Conservation (phyloP, 371 early-diverging fungal species). For the Syncephalis fuscata region DNA sequence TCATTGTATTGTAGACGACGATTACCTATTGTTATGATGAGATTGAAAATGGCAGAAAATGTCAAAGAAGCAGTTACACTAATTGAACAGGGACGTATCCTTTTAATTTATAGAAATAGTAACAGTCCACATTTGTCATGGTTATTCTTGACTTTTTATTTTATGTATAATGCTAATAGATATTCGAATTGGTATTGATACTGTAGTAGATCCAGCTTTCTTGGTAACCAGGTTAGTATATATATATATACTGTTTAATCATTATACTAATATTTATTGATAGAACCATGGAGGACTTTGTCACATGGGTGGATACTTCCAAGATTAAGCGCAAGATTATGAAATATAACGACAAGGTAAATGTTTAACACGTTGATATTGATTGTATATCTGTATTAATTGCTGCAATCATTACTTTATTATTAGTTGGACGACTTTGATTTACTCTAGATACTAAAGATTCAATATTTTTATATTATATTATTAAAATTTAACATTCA, state of each 20-base stretch:
- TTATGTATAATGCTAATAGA: constrained; percentile 11
- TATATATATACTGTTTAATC: not conserved
- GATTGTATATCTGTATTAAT: no score
- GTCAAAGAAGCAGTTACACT: constrained; percentile 88
- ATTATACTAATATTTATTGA: constrained; percentile 2
- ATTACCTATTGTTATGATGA: constrained; percentile 87
- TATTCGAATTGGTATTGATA: constrained; percentile 88
- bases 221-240: constrained; percentile 42
- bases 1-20: constrained; percentile 40
- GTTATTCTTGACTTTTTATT: not conserved
- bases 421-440: constrained; percentile 1
- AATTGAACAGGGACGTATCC: constrained; percentile 86
- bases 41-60: constrained; percentile 92
- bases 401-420: no score
- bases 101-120: not conserved
- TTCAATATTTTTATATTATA: no score
- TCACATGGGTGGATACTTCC: constrained; percentile 97
- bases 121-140: not conserved
- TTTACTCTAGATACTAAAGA: constrained; percentile 1
- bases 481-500: no score
- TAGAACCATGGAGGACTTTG: constrained; percentile 93
- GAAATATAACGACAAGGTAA: constrained; percentile 92
- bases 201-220: constrained; percentile 84
- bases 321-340: constrained; percentile 97
- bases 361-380: no score